phyloP scores from a whole-genome alignment of 129 eudicot genomes.

The Escallonia herrerae region DNA sequence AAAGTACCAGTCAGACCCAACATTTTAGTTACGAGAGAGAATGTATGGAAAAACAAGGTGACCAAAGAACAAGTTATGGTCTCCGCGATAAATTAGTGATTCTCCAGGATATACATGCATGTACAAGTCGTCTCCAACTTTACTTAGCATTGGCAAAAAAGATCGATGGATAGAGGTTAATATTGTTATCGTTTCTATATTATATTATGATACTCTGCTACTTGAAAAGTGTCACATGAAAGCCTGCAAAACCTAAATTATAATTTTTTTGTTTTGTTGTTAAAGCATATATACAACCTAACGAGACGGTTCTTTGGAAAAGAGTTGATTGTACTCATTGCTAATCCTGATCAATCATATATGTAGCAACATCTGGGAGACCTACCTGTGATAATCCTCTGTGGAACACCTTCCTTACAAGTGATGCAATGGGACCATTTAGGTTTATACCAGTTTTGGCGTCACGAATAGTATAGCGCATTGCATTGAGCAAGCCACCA shows the following conservation, averaged over 20 bases:
- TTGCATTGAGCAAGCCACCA: constrained; percentile 35
- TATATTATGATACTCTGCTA: no score
- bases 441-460: not conserved
- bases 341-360: no score
- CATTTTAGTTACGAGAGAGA: not conserved
- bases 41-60: not conserved
- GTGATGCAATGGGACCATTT: constrained; percentile 12
- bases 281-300: no score
- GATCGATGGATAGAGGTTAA: no score
- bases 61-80: not conserved
- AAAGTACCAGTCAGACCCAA: not conserved
- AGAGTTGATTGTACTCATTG: no score
- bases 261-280: no score
- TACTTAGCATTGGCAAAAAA: no score
- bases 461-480: constrained; percentile 38
- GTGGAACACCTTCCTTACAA: constrained; percentile 6
- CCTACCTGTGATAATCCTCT: constrained; percentile 21
- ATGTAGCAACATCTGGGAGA: not conserved
- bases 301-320: no score
- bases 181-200: no score
- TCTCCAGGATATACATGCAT: not conserved
- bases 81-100: not conserved
- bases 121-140: constrained; percentile 1
- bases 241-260: no score
- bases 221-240: no score